Base-by-base conservation (phyloP, 2,329 filamentous ascomycete species). In the Geosmithia morbida region DNA sequence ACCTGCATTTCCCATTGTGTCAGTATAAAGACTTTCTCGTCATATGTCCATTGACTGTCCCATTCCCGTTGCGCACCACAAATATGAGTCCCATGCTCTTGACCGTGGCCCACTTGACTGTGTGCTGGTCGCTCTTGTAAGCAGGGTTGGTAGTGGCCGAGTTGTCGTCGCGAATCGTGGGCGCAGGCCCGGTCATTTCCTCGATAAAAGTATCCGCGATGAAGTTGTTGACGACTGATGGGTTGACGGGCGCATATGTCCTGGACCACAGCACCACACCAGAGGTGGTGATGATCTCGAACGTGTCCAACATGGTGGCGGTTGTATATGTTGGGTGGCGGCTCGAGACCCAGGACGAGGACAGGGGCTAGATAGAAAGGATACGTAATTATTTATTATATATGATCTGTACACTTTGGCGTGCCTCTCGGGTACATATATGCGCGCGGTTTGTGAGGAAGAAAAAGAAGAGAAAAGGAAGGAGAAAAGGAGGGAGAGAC, bases 151-250 rank as follows among this genome's bases (percentile, higher is more conserved):
- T 70, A 16, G 77, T 69, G 14, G 79, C 74, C 7, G 80, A 77
- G 45, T 66, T 68, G 44, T 72, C 66, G 51, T 80, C 75, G 53
- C 79, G 77, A 46, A 79, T 71, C 48, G 77, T 70, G 47, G 75
- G 71, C 6, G 29, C 11, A 46, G 72, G 72, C 49, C 79, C 74
- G 50, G 77, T 76, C 64, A 86, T 89, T 70, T 96, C 90, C 67
- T 98, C 92, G 60, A 98, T 96, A 63, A 98, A 96, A 60, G 96
- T 87, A 66, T 97, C 88, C 62, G 83, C 82, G 66, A 98, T 96
- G 64, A 98, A 83, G 70, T 79, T 85, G 71, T 98, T 96, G 71
- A 98, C 82, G 53, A 96, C 74, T 56, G 84, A 81, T 42, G 85
- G 77, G 61, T 81, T 88, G 60, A 94, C 80, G 2, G 83, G 75